Conservation (phyloP, 495 filamentous ascomycete species). For the Neurospora tetrasperma region DNA sequence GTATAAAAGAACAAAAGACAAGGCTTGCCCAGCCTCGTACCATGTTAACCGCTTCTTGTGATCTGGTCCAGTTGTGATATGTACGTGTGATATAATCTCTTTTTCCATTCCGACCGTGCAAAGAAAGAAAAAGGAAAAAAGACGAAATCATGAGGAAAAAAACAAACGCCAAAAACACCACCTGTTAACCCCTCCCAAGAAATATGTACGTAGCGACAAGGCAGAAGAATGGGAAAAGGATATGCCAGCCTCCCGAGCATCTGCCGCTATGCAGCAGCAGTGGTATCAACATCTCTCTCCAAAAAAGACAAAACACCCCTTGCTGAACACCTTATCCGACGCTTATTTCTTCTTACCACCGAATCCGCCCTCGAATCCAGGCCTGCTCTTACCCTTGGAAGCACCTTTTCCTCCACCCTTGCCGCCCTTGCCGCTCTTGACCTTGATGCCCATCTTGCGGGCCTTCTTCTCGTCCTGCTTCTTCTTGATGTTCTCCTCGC, state of each 20-base stretch:
- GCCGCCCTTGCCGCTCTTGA: conserved; percentile 41
- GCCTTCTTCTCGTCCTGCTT: conserved; percentile 58
- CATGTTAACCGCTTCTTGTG: neutral
- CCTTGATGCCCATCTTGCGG: conserved; percentile 47
- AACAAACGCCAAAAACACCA: neutral
- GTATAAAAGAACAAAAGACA: neutral
- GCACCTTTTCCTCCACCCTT: conserved; percentile 43
- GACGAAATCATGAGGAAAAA: neutral
- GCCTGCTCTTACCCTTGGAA: conserved; percentile 49
- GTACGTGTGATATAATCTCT: neutral
- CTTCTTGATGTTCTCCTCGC: conserved; percentile 80
- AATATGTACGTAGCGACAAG: neutral
- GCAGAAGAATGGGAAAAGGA: neutral
- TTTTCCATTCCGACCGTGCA: neutral
- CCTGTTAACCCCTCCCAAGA: neutral
- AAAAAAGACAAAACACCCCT: neutral
- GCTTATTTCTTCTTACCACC: conserved; percentile 38
- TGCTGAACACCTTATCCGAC: neutral
- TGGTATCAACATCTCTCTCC: neutral
- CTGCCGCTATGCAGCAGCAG: neutral
- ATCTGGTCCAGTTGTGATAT: neutral
- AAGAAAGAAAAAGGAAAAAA: neutral
- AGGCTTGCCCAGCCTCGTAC: neutral
- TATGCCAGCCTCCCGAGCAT: neutral
- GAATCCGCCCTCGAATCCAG: conserved; percentile 92